These are phyloP conservation scores for Pythium vanterpoolii DNA, from an alignment of 352 stramenopile species.

Conservation along the genomic window DNA sequence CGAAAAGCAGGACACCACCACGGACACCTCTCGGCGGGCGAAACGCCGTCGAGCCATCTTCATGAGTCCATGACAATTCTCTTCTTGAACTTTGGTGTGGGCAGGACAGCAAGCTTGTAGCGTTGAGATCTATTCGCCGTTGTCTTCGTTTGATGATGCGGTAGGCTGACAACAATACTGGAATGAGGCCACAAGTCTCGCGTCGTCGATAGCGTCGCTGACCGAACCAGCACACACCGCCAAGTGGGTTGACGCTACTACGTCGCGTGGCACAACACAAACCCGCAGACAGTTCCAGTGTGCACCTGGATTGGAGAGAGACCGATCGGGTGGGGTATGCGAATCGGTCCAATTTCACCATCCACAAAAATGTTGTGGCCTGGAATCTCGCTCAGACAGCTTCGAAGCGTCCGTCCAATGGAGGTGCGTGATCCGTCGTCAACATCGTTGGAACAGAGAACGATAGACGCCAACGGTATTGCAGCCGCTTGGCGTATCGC, in stretches of 20 bases:
- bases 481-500: background rate
- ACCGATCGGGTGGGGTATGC: background rate
- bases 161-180: background rate
- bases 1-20: no score
- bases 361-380: background rate
- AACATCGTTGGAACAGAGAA: slow-evolving; percentile 5
- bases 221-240: background rate
- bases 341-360: slow-evolving; percentile 3
- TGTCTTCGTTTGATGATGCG: background rate
- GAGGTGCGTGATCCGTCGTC: background rate
- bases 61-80: no score
- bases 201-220: background rate
- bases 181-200: background rate
- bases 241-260: no score
- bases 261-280: background rate
- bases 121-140: background rate
- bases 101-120: no score
- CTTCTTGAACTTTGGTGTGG: no score
- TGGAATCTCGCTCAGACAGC: background rate
- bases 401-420: background rate
- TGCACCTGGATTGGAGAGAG: background rate
- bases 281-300: background rate
- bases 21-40: no score
- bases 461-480: background rate
- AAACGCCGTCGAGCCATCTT: no score